phyloP scores from a whole-genome alignment of 139 green algal species.

The Closterium sp. region DNA sequence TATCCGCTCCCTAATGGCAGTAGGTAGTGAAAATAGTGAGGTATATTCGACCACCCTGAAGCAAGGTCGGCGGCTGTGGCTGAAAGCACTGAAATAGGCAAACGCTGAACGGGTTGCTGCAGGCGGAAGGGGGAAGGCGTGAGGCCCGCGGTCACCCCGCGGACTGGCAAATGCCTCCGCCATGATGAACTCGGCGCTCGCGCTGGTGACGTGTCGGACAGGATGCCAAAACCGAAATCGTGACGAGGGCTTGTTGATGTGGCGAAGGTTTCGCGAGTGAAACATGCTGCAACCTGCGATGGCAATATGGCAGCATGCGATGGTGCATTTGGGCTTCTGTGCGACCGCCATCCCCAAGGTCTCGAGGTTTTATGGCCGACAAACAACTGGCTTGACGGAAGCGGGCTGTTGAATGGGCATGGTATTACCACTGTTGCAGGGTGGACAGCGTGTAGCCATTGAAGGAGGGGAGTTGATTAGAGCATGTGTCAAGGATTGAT shows the following conservation, averaged over 20 bases:
- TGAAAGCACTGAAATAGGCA: not conserved
- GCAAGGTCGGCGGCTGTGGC: not conserved
- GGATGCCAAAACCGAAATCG: not conserved
- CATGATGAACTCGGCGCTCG: not conserved
- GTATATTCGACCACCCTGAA: not conserved
- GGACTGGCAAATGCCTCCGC: too few relatives aligned
- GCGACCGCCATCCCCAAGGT: not conserved
- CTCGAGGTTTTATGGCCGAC: not conserved
- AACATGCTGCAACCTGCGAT: not conserved
- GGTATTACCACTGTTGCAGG: too few relatives aligned
- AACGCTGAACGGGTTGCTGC: too few relatives aligned
- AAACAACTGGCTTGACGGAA: too few relatives aligned
- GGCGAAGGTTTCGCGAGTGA: not conserved
- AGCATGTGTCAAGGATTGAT: too few relatives aligned
- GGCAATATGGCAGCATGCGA: not conserved
- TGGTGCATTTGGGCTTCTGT: not conserved
- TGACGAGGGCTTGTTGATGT: not conserved
- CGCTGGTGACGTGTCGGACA: not conserved
- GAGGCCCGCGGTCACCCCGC: too few relatives aligned
- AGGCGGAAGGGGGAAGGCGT: not conserved
- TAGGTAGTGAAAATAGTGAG: not conserved
- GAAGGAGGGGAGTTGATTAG: too few relatives aligned
- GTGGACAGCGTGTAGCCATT: too few relatives aligned
- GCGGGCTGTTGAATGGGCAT: not conserved
- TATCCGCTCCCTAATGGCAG: not conserved